Evolutionary conservation across 2,329 filamentous ascomycete species (phyloP).

Genomic region (Colletotrichum higginsianum): DNA sequence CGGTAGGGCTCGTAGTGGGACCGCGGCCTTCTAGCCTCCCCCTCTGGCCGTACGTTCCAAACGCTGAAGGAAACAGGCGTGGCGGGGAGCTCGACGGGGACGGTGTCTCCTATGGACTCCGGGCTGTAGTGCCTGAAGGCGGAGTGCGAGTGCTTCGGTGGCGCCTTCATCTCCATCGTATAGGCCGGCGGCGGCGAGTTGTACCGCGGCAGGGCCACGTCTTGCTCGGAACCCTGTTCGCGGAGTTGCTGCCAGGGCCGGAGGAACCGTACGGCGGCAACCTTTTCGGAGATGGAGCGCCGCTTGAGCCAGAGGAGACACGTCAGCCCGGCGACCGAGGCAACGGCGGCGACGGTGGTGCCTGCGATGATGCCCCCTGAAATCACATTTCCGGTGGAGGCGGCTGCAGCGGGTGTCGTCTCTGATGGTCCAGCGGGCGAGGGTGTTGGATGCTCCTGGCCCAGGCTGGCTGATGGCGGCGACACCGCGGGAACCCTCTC

Average conservation of each 20-base stretch:
- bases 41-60: conserved; percentile 30
- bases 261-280: conserved; percentile 18
- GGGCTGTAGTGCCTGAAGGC: conserved; percentile 38
- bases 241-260: conserved; percentile 32
- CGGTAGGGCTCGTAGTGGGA: conserved; percentile 37
- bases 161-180: conserved; percentile 13
- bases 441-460: conserved; percentile 10
- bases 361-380: conserved; percentile 30
- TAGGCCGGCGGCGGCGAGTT: conserved; percentile 34
- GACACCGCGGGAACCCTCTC: conserved; percentile 10
- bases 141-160: conserved; percentile 15
- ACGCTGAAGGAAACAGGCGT: conserved; percentile 39
- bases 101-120: conserved; percentile 25
- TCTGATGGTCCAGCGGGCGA: neutral
- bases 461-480: neutral
- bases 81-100: conserved; percentile 35
- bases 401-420: neutral
- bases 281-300: conserved; percentile 32
- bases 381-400: conserved; percentile 3
- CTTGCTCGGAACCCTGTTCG: conserved; percentile 11
- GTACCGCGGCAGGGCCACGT: conserved; percentile 31
- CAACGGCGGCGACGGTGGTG: conserved; percentile 32
- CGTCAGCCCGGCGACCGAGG: conserved; percentile 28
- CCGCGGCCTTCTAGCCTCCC: conserved; percentile 12
- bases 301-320: conserved; percentile 37